Evolutionary conservation across 768 basidiomycete genomes (phyloP), one percentile per base, ranked within the genome.

Genomic region (Rhizopogon sp.): DNA sequence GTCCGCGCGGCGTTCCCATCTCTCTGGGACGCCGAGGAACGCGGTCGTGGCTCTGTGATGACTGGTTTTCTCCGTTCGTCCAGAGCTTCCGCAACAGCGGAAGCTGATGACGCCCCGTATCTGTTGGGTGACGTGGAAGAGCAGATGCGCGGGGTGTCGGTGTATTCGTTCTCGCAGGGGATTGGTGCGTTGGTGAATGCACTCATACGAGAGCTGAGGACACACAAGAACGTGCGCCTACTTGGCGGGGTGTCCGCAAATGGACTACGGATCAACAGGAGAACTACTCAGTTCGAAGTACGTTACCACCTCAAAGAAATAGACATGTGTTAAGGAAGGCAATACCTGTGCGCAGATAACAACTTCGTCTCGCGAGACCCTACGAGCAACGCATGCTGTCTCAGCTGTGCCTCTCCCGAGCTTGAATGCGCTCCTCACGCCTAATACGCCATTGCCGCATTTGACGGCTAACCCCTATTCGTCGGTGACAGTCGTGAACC

Each of bases 401-500:
- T 94, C 93, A 3, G 77, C 93, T 0, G 66, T 96, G 7, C 81
- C 88, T 11, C 79, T 87, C n/a, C 76, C 79, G n/a, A 58, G 72
- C 39, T 71, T 90, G 17, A 62, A 75, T 40, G 39, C 62, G 29
- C 57, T 83, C 49, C 66, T 88, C 33, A 60, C 68, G 14, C 74
- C 79, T 6, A 35, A 65, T 3, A 56, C 67, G 6, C 59, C 65
- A 6, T 72, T 91, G 0, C 87, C 91, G 0, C 78, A 91, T 59
- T 79, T 95, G 14, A 76, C 70, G 5, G 68, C 76, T n/a, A 93
- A 91, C 65, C 80, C 86, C 0, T 75, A 78, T 39, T 86, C 93
- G 22, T 86, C 88, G 9, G 93, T 98, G 55, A 84, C 81, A n/a
- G 91, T 97, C 39, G 73, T 94, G 60, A 96, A 92, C 73, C 75